These are phyloP conservation scores for Rhizomucor miehei DNA, from an alignment of 371 early-diverging fungal species.

Conservation along the genomic window DNA sequence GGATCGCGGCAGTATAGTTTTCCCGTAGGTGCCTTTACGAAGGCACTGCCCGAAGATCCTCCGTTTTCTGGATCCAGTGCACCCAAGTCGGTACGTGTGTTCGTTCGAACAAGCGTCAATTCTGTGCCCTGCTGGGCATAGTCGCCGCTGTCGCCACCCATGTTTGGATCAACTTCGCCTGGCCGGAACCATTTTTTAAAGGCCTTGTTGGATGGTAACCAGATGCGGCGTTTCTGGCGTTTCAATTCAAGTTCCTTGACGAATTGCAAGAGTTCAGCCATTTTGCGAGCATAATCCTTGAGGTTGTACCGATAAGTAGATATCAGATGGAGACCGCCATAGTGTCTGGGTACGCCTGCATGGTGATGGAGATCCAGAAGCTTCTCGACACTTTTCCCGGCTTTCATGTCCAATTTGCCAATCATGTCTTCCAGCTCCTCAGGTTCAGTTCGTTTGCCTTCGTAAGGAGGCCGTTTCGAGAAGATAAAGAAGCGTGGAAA, in stretches of 20 bases:
- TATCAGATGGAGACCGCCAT: slow-evolving; percentile 12
- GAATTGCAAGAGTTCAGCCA: slow-evolving; percentile 9
- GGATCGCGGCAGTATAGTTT: slow-evolving; percentile 27
- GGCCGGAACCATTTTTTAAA: slow-evolving; percentile 15
- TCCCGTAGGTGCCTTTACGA: not conserved
- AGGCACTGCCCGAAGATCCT: not conserved
- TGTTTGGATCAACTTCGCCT: slow-evolving; percentile 11
- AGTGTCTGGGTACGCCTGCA: not conserved
- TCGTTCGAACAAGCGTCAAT: slow-evolving; percentile 10
- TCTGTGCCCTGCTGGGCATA: slow-evolving; percentile 1
- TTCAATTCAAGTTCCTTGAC: slow-evolving; percentile 8
- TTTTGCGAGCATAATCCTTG: slow-evolving; percentile 7
- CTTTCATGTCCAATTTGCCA: slow-evolving; percentile 2
- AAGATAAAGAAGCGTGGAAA: slow-evolving; percentile 25
- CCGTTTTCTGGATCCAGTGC: not conserved
- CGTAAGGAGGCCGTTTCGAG: not conserved
- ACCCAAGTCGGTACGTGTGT: slow-evolving; percentile 1
- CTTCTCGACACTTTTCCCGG: not conserved
- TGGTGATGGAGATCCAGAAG: not conserved
- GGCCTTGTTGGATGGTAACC: slow-evolving; percentile 9
- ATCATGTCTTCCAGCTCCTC: slow-evolving; percentile 4
- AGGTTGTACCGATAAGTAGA: slow-evolving; percentile 14
- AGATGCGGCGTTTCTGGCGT: slow-evolving; percentile 2
- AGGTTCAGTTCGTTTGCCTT: not conserved
- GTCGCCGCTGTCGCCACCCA: slow-evolving; percentile 4